Evolutionary conservation across 768 basidiomycete genomes (phyloP), one percentile per base, ranked within the genome.

Genomic region (Boletellus ananas): DNA sequence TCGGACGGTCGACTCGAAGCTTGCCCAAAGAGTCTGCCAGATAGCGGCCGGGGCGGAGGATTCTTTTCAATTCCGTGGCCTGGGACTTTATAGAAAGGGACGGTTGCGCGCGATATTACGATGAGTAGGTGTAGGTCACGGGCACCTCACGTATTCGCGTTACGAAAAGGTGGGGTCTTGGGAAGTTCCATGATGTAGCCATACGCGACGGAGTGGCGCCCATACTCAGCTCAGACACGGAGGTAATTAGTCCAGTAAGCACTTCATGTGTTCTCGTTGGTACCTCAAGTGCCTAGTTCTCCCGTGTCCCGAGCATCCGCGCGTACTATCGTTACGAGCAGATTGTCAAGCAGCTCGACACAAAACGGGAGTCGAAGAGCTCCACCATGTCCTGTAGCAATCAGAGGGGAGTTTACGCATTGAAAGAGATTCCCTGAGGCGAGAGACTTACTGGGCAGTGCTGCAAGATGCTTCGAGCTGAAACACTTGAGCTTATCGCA

Each of bases 61-160:
- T 33, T n/a, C 4, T 20, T 33, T 44, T 44, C 6, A 29, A 29
- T 34, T 42, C 29, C 12, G 31, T 21, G 18, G n/a, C 12, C 21
- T 4, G 31, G 43, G 25, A 34, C 44, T 29, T 50, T 50, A 50
- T 50, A 50, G 34, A 23, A 38, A 13, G 44, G 6, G 29, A 33
- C 20, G 5, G 12, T 31, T 11, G n/a, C 25, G 35, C n/a, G 17
- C 8, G 25, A 9, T 7, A 11, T 29, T 27, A 47, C 10, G 29
- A 21, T 29, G 2, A 29, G 10, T 21, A 23, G 36, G 41, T 17
- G 27, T 29, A 31, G 31, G 20, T 47, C 9, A 39, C 46, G 31
- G 10, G 29, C 5, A 4, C 47, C 39, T 48, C 47, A 48, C 41
- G 47, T 34, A 20, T 8, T 10, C 16, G 5, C 21, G 12, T 47